A percentile compares a stretch with the other conserved stretches of the same genome.
These are phyloP conservation scores for Grosmannia serpens DNA, from an alignment of 2,329 filamentous ascomycete species.

Conservation along the genomic window DNA sequence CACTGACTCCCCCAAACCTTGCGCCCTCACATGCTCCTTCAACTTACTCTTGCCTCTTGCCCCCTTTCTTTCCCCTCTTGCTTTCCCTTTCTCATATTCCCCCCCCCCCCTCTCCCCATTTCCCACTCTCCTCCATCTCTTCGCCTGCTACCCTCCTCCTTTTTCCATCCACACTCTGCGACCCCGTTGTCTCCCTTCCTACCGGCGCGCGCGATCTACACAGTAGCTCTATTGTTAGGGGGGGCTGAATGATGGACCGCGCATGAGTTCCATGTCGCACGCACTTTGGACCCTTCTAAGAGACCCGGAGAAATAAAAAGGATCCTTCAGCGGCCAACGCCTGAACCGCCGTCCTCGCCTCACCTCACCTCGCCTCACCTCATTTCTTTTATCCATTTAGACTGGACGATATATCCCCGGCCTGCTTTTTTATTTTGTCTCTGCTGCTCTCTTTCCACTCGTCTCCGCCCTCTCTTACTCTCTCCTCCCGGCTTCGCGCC, in stretches of 20 bases:
- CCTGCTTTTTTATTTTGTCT: background rate
- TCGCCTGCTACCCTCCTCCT: background rate
- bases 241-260: constrained; percentile 1
- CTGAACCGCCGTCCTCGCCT: background rate
- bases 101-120: background rate
- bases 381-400: background rate
- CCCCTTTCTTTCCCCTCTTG: background rate
- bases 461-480: background rate
- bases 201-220: background rate
- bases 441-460: background rate
- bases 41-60: background rate
- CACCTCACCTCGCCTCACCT: background rate
- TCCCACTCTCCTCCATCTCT: background rate
- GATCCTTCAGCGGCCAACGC: background rate
- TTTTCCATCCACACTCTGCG: background rate
- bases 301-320: background rate
- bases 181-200: background rate
- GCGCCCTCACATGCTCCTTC: background rate
- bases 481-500: background rate
- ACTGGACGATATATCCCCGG: background rate
- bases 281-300: background rate
- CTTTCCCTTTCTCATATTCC: background rate
- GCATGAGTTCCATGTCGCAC: constrained; percentile 8
- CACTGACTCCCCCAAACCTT: background rate
- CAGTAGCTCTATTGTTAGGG: background rate